Base-by-base conservation (phyloP, 192 early-diverging fungal species). In the Pilaira anomala region DNA sequence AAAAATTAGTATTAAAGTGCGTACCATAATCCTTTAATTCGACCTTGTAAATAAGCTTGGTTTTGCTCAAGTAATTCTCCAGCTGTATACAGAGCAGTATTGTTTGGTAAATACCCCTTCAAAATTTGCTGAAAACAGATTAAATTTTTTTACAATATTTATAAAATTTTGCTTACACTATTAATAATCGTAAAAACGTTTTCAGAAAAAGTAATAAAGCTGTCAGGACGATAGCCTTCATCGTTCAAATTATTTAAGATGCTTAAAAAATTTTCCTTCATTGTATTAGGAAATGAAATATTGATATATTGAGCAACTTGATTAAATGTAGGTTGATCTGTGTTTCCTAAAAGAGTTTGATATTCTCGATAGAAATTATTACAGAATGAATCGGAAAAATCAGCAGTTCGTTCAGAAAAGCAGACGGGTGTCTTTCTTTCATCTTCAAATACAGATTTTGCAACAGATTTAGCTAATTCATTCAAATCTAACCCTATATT, bases 41-140 rank as follows among this genome's bases (percentile, higher is more conserved):
- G 22, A 9, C 41, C 59, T 30, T 53, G 33, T 13, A 61, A 19
- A 40, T 29, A 60, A n/a, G 59, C 66, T 7, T 40, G 36, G 18
- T 51, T 44, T 40, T 68, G 66, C 28, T 62, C 59, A 61, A 60
- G 62, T 51, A 68, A 18, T 13, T 52, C 59, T 29, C 58, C 48
- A 26, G 49, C 22, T 21, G 58, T 61, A 53, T 61, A 68, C 3
- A 68, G 7, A 2, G 56, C 48, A 39, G 48, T 54, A 18, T 28
- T 46, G 8, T 29, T 13, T 11, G 30, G 48, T n/a, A 68, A 16
- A 42, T 68, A 62, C 5, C 56, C 65, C 12, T 66, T 66, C 19
- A 59, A 29, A 16, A 59, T 58, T 4, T 55, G 42, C 65, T 66
- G 36, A 3, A 59, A 39, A 28, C 16, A 13, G 7, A n/a, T 46